A percentile compares a stretch with the other conserved stretches of the same genome.
phyloP scores from a whole-genome alignment of 202 grass and related monocot species.

The Eragrostis tef region DNA sequence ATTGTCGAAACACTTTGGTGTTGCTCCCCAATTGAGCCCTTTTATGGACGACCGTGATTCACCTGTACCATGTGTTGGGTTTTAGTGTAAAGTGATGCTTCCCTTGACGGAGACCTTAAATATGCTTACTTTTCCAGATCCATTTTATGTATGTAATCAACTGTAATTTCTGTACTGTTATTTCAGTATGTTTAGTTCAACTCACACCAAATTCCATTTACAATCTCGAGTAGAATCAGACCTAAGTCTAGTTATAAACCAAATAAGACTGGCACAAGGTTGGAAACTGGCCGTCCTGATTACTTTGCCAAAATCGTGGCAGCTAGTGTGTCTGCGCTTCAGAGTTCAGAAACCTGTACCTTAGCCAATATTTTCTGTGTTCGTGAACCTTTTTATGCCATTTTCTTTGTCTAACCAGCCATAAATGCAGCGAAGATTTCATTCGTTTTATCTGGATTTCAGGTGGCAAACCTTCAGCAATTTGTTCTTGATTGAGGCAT shows the following conservation, averaged over 20 bases:
- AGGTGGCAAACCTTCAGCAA: background rate
- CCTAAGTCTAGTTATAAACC: background rate
- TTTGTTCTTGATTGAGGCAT: background rate
- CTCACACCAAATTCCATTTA: background rate
- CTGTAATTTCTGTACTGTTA: background rate
- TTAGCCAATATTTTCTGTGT: background rate
- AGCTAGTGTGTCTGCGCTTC: background rate
- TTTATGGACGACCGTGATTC: background rate
- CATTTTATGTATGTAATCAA: background rate
- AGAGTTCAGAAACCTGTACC: background rate
- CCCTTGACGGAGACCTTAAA: background rate
- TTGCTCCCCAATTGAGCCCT: background rate
- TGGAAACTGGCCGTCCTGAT: background rate
- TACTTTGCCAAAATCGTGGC: background rate
- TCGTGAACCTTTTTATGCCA: background rate
- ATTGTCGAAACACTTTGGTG: background rate
- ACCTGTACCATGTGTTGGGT: background rate
- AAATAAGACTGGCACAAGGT: background rate
- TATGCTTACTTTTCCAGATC: no score
- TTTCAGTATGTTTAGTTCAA: background rate
- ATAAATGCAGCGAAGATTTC: background rate
- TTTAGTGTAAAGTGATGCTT: background rate
- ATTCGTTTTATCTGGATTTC: background rate
- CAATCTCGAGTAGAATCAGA: background rate
- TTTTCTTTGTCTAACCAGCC: background rate